Evolutionary conservation across 495 filamentous ascomycete species (phyloP), one percentile per base, ranked within the genome.

Genomic region (Penicillium salamii): DNA sequence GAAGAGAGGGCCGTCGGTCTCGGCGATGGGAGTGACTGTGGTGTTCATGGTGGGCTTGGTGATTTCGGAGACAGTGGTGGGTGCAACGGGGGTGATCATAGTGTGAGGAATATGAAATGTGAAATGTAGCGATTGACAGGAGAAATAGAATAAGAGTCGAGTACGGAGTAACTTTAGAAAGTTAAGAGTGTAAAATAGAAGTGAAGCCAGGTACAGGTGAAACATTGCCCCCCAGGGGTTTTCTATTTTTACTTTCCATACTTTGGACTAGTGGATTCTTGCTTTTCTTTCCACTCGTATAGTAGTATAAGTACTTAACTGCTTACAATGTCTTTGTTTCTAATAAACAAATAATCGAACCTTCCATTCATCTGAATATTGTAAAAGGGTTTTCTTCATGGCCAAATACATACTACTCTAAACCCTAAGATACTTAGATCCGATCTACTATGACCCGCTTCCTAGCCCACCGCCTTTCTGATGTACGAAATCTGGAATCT

Each of bases 1-100:
- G 79, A 96, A 96, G 66, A 96, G 87, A 12, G 81, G 81, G 33
- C 71, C 66, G 29, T 82, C 68, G 39, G 51, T 68, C 49, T 73
- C 65, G 13, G 14, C 68, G 66, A 83, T 76, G 62, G 80, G 63
- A 56, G 74, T 59, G 20, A 55, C 48, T 74, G 73, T 79, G 68
- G 59, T 37, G 42, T 49, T 55, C 44, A 51, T 55, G 42, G 43
- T 50, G 33, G 59, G 39, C 50, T 58, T 63, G 39, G 52, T 58
- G 21, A 45, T 31, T 24, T 51, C 43, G 17, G 52, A 14, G 48
- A 47, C 28, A 15, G 50, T 43, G 19, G 61, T 49, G 17, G 55
- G 34, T 36, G 52, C 44, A 29, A 50, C 21, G n/a, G 59, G 54
- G 32, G 50, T 33, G 40, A 52, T 52, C 50, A 58, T 58, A 47